Percentiles rank a stretch among this genome's conserved stretches.
These are phyloP conservation scores for Crithidia fasciculata DNA, from an alignment of 208 protist genomes.

Conservation along the genomic window DNA sequence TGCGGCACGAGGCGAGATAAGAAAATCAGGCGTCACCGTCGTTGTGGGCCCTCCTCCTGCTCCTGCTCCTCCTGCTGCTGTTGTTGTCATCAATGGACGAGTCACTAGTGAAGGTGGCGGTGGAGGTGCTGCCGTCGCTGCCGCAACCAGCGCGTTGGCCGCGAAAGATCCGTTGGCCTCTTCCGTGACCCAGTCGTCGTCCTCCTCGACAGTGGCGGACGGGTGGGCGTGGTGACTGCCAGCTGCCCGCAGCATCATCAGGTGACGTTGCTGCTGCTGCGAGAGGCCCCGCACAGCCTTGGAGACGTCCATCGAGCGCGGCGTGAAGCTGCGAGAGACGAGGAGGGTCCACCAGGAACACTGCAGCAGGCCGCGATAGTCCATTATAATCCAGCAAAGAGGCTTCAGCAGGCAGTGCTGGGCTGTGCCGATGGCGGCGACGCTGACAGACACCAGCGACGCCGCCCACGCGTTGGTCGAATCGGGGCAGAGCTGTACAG, in stretches of 20 bases:
- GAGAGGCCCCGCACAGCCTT: constrained; percentile 4
- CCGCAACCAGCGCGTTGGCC: constrained; percentile 16
- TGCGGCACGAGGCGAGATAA: neutral
- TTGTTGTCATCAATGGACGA: neutral
- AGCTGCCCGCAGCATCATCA: constrained; percentile 13
- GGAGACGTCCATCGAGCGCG: constrained; percentile 17
- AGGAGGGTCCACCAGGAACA: constrained; percentile 29
- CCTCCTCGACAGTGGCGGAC: constrained; percentile 11
- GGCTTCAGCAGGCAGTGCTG: constrained; percentile 7
- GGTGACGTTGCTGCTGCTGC: constrained; percentile 14
- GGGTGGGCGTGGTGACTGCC: constrained; percentile 2
- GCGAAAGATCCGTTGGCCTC: constrained; percentile 10
- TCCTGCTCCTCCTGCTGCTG: neutral
- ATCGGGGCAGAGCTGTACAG: constrained; percentile 14
- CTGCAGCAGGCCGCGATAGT: constrained; percentile 21
- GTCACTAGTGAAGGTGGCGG: neutral
- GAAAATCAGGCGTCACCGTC: constrained; percentile 9
- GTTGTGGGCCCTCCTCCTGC: neutral
- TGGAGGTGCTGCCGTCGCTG: neutral
- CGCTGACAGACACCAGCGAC: constrained; percentile 11
- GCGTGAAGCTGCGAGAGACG: constrained; percentile 15
- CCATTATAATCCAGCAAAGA: constrained; percentile 12
- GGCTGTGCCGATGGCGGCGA: constrained; percentile 14
- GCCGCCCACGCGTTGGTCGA: constrained; percentile 20
- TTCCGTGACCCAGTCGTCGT: constrained; percentile 22